Evolutionary conservation across 164 flowering plant genomes (phyloP).

Genomic region (Umbellularia californica): DNA sequence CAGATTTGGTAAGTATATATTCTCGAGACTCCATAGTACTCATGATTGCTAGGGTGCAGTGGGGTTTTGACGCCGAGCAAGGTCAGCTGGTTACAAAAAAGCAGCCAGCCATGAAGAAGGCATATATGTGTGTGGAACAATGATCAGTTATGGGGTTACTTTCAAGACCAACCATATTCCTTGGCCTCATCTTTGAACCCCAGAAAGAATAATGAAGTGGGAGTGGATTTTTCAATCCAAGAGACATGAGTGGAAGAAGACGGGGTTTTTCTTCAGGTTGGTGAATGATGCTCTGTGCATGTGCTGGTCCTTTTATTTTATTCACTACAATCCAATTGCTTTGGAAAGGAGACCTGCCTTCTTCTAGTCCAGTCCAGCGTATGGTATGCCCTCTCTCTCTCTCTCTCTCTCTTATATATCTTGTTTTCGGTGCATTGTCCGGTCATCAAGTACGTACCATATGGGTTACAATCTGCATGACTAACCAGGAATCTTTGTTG

Average conservation of each 20-base stretch:
- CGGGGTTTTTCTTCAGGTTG: not conserved
- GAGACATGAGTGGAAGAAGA: not conserved
- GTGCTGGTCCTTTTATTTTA: not conserved
- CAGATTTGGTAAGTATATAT: too few species aligned
- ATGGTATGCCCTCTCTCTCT: not conserved
- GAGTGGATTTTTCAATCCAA: not conserved
- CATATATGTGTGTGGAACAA: not conserved
- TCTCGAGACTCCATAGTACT: too few species aligned
- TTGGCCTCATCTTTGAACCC: not conserved
- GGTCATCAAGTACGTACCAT: not conserved
- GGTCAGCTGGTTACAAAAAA: not conserved
- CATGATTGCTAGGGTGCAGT: too few species aligned
- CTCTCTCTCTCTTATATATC: too few species aligned
- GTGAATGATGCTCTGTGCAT: slow-evolving; percentile 1
- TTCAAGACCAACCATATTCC: not conserved
- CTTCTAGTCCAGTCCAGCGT: not conserved
- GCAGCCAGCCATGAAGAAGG: not conserved
- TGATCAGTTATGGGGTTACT: slow-evolving; percentile 2
- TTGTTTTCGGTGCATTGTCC: not conserved
- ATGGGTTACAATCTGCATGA: not conserved
- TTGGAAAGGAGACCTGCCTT: not conserved
- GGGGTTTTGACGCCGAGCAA: too few species aligned
- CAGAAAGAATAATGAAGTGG: not conserved
- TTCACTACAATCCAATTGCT: not conserved
- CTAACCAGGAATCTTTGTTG: not conserved